These are phyloP conservation scores for Silene conica DNA, from an alignment of 148 eudicot species.

Conservation along the genomic window DNA sequence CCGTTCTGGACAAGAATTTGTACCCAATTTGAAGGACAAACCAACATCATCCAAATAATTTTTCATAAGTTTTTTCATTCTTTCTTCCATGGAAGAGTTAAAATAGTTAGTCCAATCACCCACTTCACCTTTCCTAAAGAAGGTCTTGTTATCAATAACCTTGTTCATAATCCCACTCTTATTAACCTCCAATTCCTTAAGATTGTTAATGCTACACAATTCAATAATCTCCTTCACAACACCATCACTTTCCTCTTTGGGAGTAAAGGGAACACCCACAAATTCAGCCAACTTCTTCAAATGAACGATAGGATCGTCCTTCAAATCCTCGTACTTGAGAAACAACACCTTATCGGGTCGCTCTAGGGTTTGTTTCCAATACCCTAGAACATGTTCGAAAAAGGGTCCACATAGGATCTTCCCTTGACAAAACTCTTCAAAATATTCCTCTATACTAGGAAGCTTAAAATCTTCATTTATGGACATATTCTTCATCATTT, in stretches of 20 bases:
- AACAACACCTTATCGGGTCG: slow-evolving; percentile 12
- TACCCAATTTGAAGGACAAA: not conserved
- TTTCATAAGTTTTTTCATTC: slow-evolving; percentile 8
- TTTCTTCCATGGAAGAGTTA: slow-evolving; percentile 1
- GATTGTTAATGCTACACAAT: slow-evolving; percentile 18
- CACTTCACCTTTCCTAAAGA: slow-evolving; percentile 25
- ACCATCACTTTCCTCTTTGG: slow-evolving; percentile 12
- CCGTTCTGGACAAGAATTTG: too few relatives aligned
- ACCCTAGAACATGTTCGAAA: slow-evolving; percentile 22
- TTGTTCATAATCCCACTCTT: slow-evolving; percentile 17
- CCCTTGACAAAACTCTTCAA: slow-evolving; percentile 23
- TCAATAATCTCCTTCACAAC: slow-evolving; percentile 12
- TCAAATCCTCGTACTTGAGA: slow-evolving; percentile 28
- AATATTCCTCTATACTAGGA: not conserved
- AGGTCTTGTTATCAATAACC: slow-evolving; percentile 2
- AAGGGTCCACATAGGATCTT: slow-evolving; percentile 21
- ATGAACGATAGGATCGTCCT: slow-evolving; percentile 3
- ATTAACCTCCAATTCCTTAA: slow-evolving; percentile 29
- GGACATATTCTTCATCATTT: not conserved
- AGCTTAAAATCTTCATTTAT: not conserved
- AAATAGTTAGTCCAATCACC: slow-evolving; percentile 15
- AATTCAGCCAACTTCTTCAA: slow-evolving; percentile 23
- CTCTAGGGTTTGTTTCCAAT: slow-evolving; percentile 25
- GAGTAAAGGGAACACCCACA: slow-evolving; percentile 22
- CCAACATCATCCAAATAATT: slow-evolving; percentile 4